Evolutionary conservation across 2,329 filamentous ascomycete genomes (phyloP), one percentile per base, ranked within the genome.

Genomic region (Scedosporium aurantiacum): DNA sequence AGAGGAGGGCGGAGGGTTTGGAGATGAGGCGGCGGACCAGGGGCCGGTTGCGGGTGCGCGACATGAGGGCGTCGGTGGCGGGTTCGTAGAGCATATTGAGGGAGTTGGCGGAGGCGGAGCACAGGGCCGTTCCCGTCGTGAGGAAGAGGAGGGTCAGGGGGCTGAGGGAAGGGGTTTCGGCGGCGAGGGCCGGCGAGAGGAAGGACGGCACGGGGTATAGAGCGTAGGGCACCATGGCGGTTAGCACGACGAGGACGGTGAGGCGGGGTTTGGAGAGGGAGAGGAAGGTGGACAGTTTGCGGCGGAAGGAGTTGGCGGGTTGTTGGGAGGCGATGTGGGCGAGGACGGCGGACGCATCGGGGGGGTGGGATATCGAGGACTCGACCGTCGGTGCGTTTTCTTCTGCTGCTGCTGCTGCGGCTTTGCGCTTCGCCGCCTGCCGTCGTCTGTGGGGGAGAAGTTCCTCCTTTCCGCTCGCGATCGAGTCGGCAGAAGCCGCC

Each of bases 1-100:
- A 99, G 16, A 88, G 66, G 2, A 90, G 75, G 3, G 94, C 94
- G 18, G 82, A 84, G 28, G 85, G 82, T 4, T 80, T 80, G 41
- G 85, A 86, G 47, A 99, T 79, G 1, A 99, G 82, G 6, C 85
- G 85, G 57, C 94, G 84, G 3, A 97, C 94, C 0, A 99, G 79
- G 0, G 94, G 94, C 4, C 94, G 78, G 67, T 97, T 97, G 28
- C 90, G 83, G 2, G 94, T 99, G n/a, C 94, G 85, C 41, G 83
- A 86, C 94, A 99, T 99, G 68, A 89, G 85, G 55, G 91, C 90
- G 73, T 99, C 94, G 70, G 92, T 92, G 63, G 86, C 81, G 8
- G 87, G 89, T 74, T 99, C 94, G 74, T 97, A 91, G 63, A 97
- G 85, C 94, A 99, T 99, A 74, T 99, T 99, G 66, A 97, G 80